phyloP scores from a whole-genome alignment of 108 stramenopile species.

The Nitzschia inconspicua region DNA sequence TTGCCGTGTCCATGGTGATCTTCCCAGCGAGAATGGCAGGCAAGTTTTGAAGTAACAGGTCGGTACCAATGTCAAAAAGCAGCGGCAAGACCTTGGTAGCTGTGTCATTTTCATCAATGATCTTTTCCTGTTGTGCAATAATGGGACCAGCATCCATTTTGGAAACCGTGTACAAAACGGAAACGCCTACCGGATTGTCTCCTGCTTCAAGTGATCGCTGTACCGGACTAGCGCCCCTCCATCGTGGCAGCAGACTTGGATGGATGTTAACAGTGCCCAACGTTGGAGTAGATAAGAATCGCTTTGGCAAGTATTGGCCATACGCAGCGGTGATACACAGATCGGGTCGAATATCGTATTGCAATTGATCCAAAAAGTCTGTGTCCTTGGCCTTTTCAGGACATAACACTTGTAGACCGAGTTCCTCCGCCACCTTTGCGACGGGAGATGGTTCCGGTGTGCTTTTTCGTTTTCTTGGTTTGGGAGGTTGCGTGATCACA shows the following conservation, averaged over 20 bases:
- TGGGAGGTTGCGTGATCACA: conserved; percentile 94
- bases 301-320: conserved; percentile 91
- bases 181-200: conserved; percentile 67
- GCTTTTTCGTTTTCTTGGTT: conserved; percentile 78
- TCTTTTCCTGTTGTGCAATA: conserved; percentile 60
- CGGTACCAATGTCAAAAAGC: conserved; percentile 89
- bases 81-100: conserved; percentile 79
- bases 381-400: conserved; percentile 90
- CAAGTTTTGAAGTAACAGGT: conserved; percentile 69
- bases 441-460: conserved; percentile 80
- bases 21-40: conserved; percentile 68
- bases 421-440: conserved; percentile 76
- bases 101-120: conserved; percentile 77
- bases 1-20: conserved; percentile 80
- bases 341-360: conserved; percentile 75
- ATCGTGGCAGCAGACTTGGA: conserved; percentile 91
- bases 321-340: conserved; percentile 98
- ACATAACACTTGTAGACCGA: conserved; percentile 69
- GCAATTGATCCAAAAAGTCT: conserved; percentile 72
- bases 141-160: conserved; percentile 99
- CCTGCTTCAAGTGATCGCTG: conserved; percentile 65
- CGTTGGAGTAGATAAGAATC: conserved; percentile 84
- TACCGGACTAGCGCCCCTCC: conserved; percentile 96
- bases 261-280: conserved; percentile 96
- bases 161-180: conserved; percentile 90